Percentiles rank a stretch among this genome's conserved stretches.
Conservation (phyloP, 2,329 filamentous ascomycete genomes). For the Xylaria polymorpha region DNA sequence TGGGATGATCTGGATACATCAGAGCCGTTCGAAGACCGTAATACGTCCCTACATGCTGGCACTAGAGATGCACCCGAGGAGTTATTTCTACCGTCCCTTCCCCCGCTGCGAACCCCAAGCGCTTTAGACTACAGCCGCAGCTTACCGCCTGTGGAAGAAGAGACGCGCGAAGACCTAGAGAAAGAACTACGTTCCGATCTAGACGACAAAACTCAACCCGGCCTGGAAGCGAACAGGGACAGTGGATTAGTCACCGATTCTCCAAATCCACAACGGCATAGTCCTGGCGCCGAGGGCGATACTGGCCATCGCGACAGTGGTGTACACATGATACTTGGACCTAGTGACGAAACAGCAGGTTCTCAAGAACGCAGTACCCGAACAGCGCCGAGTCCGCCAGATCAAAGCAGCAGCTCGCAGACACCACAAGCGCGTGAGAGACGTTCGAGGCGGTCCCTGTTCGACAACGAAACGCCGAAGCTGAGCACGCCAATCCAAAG, state of each 20-base stretch:
- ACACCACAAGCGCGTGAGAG: conserved; percentile 49
- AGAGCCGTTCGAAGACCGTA: conserved; percentile 37
- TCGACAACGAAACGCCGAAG: conserved; percentile 46
- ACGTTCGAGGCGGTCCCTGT: conserved; percentile 41
- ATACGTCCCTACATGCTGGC: conserved; percentile 3
- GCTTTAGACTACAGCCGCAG: conserved; percentile 56
- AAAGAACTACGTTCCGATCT: conserved; percentile 44
- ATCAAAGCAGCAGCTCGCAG: conserved; percentile 56
- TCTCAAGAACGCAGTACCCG: conserved; percentile 48
- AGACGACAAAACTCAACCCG: conserved; percentile 39
- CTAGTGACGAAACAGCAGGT: conserved; percentile 39
- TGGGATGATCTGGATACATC: conserved; percentile 47
- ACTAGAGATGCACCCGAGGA: conserved; percentile 19
- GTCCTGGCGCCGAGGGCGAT: conserved; percentile 48
- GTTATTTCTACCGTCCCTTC: conserved; percentile 37
- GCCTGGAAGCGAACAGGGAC: conserved; percentile 59
- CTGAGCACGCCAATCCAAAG: conserved; percentile 41
- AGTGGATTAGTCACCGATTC: conserved; percentile 62
- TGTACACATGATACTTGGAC: conserved; percentile 58
- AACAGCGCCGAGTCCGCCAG: conserved; percentile 54
- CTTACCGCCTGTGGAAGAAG: conserved; percentile 65
- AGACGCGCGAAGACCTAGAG: conserved; percentile 61
- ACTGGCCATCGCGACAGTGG: conserved; percentile 65
- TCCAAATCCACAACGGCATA: conserved; percentile 55
- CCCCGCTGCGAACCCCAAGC: conserved; percentile 42